phyloP scores from a whole-genome alignment of 768 basidiomycete species.

The Lactifluus volemus region DNA sequence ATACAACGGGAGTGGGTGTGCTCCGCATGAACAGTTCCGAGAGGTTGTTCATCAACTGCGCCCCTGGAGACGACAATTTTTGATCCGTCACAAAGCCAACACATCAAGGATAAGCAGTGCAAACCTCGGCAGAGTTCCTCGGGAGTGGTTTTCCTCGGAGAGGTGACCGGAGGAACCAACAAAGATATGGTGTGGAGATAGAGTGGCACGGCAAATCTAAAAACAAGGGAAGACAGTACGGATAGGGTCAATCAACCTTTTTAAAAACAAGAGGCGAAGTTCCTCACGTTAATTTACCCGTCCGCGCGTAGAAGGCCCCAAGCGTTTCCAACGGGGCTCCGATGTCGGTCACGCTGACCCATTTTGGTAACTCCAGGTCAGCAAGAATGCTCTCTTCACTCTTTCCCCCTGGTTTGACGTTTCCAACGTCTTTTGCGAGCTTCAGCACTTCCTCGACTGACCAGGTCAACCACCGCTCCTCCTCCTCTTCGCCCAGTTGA shows the following conservation, averaged over 20 bases:
- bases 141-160: conserved; percentile 22
- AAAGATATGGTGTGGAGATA: conserved; percentile 59
- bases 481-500: conserved; percentile 29
- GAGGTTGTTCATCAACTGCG: conserved; percentile 43
- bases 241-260: neutral
- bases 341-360: conserved; percentile 52
- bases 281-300: conserved; percentile 48
- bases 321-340: conserved; percentile 63
- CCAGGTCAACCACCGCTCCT: conserved; percentile 36
- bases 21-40: conserved; percentile 34
- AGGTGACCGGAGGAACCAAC: conserved; percentile 37
- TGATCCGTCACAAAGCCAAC: neutral
- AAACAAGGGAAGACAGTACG: neutral
- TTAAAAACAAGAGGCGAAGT: conserved; percentile 8
- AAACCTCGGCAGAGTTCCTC: conserved; percentile 57
- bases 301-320: conserved; percentile 49
- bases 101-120: neutral
- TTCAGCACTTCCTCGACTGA: conserved; percentile 37
- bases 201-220: conserved; percentile 53
- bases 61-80: conserved; percentile 24
- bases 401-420: neutral
- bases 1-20: conserved; percentile 29
- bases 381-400: conserved; percentile 23
- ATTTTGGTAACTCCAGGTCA: conserved; percentile 48
- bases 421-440: conserved; percentile 30